A percentile compares a stretch with the other conserved stretches of the same genome.
These are phyloP conservation scores for Pseudomicrostroma phylloplanum DNA, from an alignment of 1,284 basidiomycete genomes.

Conservation along the genomic window DNA sequence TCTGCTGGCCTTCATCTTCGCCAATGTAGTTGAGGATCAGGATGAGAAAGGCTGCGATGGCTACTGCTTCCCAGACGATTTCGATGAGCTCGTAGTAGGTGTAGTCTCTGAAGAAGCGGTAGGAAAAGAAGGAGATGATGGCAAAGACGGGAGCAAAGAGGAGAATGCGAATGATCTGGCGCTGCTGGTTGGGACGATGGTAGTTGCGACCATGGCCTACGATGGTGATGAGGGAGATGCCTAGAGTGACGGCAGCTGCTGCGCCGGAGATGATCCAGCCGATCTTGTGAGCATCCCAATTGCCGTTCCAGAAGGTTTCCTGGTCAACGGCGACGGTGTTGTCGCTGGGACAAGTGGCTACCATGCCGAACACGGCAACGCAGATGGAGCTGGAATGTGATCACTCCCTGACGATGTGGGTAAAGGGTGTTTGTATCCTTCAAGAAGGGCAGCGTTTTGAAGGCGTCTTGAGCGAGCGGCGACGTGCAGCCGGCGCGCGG, in stretches of 20 bases:
- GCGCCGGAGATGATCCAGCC: constrained; percentile 69
- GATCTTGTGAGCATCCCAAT: constrained; percentile 49
- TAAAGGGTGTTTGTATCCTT: no score
- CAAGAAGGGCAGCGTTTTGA: no score
- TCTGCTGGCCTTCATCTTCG: constrained; percentile 59
- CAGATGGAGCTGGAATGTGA: no score
- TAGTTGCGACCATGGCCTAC: constrained; percentile 63
- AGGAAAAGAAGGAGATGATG: constrained; percentile 21
- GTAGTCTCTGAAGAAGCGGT: constrained; percentile 57
- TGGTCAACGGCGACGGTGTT: constrained; percentile 14
- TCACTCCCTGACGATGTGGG: no score
- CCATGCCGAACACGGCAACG: constrained; percentile 9
- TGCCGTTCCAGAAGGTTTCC: constrained; percentile 16
- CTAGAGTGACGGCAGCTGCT: constrained; percentile 54
- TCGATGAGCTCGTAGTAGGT: constrained; percentile 65
- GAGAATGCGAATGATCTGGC: constrained; percentile 59
- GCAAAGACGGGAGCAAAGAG: constrained; percentile 47
- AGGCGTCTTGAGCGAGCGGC: no score
- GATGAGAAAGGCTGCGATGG: constrained; percentile 57
- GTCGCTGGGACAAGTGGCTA: constrained; percentile 17
- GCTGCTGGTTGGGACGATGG: constrained; percentile 63
- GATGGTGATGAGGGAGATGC: constrained; percentile 36
- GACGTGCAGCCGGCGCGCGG: no score
- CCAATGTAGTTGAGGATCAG: constrained; percentile 79
- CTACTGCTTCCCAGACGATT: constrained; percentile 61